Percentiles rank a stretch among this genome's conserved stretches.
Conservation (phyloP, 2,329 filamentous ascomycete species). For the Aspergillus thermomutatus region DNA sequence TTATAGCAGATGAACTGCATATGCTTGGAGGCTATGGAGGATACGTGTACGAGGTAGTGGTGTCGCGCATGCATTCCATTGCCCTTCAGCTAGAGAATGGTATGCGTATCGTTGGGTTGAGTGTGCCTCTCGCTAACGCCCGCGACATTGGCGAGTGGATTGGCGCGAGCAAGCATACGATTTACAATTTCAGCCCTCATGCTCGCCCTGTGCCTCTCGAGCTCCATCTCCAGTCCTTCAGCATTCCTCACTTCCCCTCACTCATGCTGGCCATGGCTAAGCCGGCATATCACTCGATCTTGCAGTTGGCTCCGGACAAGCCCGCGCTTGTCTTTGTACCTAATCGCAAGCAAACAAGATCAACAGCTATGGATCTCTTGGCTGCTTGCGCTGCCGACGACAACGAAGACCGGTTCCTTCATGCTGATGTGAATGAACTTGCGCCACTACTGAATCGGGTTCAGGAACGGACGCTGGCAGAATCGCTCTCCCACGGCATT, state of each 20-base stretch:
- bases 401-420: conserved; percentile 89
- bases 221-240: conserved; percentile 91
- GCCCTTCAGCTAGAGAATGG: conserved; percentile 80
- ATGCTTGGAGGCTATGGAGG: conserved; percentile 83
- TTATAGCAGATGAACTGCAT: conserved; percentile 94
- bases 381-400: conserved; percentile 85
- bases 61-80: conserved; percentile 98
- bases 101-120: conserved; percentile 83
- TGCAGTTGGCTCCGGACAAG: conserved; percentile 83
- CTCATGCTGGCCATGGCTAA: conserved; percentile 98
- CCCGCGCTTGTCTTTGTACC: conserved; percentile 90
- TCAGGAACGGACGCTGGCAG: conserved; percentile 80
- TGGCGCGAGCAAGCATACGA: conserved; percentile 94
- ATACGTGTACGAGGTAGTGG: conserved; percentile 90
- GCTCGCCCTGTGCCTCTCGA: conserved; percentile 86
- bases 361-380: conserved; percentile 81
- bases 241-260: conserved; percentile 93
- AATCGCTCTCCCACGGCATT: conserved; percentile 88
- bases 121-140: conserved; percentile 88
- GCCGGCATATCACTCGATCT: conserved; percentile 83
- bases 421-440: conserved; percentile 78
- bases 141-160: conserved; percentile 97
- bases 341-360: conserved; percentile 85
- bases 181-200: conserved; percentile 97
- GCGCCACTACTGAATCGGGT: conserved; percentile 76